Base-by-base conservation (phyloP, 2,329 filamentous ascomycete genomes). In the Fusarium sp. region DNA sequence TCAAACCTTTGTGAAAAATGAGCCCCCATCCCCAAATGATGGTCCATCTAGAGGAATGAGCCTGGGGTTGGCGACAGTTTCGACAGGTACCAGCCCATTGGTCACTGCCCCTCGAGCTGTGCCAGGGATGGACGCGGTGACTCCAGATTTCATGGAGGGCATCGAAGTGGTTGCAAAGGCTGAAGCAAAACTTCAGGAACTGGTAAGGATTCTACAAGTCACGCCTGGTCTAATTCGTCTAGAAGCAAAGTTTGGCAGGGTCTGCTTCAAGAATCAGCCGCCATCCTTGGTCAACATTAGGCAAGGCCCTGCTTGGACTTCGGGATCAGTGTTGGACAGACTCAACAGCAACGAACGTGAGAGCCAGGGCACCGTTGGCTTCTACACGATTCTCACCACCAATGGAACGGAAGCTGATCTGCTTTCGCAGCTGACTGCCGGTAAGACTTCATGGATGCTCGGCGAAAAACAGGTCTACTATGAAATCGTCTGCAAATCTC, bases 301-400 rank as follows among this genome's bases (percentile, higher is more conserved):
- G 2, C 34, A 63, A 45, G 78, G 73, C 1, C 77, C 77, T 9
- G 69, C 66, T 11, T 77, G 76, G 66, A 43, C 43, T 11, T 27
- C 43, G n/a, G n/a, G 34, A 9, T 37, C 69, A n/a, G 64, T 77
- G 16, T 4, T 39, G n/a, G 50, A 52, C 9, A 54, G 20, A 9
- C 30, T 75, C 14, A 75, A 76, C 23, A 43, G 35, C 5, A 14
- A 59, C 2, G 64, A 71, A 6, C 59, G 61, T 57, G 43, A 18
- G 8, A 56, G 67, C 25, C 64, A 64, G 5, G 52, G 59, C 2
- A 56, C 48, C 18, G 48, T 80, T 2, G 76, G 75, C 2, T 83
- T 82, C 43, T 77, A 80, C 6, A 68, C 79, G 6, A 76, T 76
- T 16, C 74, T 83, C 9, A 77, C 81, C 4, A 78, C 78, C 2